Evolutionary conservation across 1,139 yeast species (phyloP).

Genomic region (Suhomyces kunorum): DNA sequence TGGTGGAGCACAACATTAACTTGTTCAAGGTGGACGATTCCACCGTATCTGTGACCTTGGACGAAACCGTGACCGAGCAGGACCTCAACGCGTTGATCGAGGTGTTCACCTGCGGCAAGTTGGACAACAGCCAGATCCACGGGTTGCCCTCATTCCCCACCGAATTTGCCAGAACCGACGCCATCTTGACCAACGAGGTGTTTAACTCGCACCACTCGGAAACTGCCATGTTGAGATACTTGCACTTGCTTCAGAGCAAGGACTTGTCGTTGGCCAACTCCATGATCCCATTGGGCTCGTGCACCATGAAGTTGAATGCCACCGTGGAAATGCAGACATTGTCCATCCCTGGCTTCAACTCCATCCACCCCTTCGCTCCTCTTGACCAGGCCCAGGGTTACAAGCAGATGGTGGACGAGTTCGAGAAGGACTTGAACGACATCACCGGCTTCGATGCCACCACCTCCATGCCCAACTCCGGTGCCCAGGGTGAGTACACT

Average conservation of each 20-base stretch:
- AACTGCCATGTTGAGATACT: slow-evolving; percentile 89
- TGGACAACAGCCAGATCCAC: slow-evolving; percentile 22
- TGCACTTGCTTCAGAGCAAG: slow-evolving; percentile 80
- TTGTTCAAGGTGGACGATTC: slow-evolving; percentile 65
- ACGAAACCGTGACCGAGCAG: slow-evolving; percentile 73
- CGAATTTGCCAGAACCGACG: slow-evolving; percentile 60
- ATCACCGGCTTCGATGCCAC: slow-evolving; percentile 96
- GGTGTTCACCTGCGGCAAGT: slow-evolving; percentile 51
- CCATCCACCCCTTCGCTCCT: slow-evolving; percentile 93
- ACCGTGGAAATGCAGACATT: slow-evolving; percentile 94
- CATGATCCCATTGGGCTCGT: slow-evolving; percentile 96
- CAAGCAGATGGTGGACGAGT: slow-evolving; percentile 66
- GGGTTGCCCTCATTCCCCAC: slow-evolving; percentile 55
- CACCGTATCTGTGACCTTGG: slow-evolving; percentile 74
- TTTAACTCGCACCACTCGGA: slow-evolving; percentile 90
- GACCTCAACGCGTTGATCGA: slow-evolving; percentile 62
- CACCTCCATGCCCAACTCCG: slow-evolving; percentile 94
- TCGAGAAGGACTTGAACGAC: slow-evolving; percentile 82
- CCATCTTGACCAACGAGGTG: slow-evolving; percentile 69
- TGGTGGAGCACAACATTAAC: slow-evolving; percentile 65
- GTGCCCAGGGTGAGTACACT: slow-evolving; percentile 98
- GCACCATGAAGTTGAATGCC: slow-evolving; percentile 96
- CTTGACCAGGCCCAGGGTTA: slow-evolving; percentile 84
- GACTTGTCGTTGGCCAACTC: slow-evolving; percentile 93
- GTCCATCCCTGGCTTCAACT: slow-evolving; percentile 90